A percentile compares a stretch with the other conserved stretches of the same genome.
Evolutionary conservation across 2,329 filamentous ascomycete species (phyloP).

Genomic region (Nigrograna mackinnonii): DNA sequence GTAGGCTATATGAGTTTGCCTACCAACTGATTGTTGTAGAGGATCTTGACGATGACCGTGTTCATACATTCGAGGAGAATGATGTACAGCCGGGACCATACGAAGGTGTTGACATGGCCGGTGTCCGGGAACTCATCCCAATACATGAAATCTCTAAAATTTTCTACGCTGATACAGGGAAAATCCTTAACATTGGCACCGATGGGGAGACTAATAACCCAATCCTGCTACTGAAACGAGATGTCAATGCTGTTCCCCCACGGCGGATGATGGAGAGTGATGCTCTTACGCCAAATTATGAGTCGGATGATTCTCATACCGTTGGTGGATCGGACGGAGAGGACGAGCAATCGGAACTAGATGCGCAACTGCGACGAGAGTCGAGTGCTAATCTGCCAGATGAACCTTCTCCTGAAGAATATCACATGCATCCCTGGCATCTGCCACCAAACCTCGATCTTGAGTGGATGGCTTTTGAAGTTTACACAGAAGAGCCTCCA

Average conservation of each 20-base stretch:
- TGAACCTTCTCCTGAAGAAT: conserved; percentile 11
- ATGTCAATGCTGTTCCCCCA: conserved; percentile 65
- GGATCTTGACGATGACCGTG: conserved; percentile 73
- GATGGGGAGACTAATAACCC: conserved; percentile 73
- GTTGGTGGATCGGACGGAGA: conserved; percentile 26
- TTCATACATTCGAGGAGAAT: conserved; percentile 67
- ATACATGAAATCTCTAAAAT: conserved; percentile 83
- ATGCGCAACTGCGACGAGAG: conserved; percentile 50
- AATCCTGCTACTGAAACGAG: conserved; percentile 74
- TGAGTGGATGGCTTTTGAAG: conserved; percentile 90
- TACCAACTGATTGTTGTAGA: conserved; percentile 85
- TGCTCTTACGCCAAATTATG: conserved; percentile 24
- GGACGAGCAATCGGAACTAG: conserved; percentile 48
- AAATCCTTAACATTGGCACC: conserved; percentile 80
- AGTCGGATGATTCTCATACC: conserved; percentile 44
- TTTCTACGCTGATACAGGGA: conserved; percentile 90
- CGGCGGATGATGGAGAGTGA: conserved; percentile 59
- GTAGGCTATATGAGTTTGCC: conserved; percentile 65
- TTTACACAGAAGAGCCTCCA: conserved; percentile 69
- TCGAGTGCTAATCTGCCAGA: conserved; percentile 30
- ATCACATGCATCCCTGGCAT: conserved; percentile 52
- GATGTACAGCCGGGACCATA: conserved; percentile 60
- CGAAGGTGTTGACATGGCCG: conserved; percentile 64
- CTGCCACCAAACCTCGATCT: conserved; percentile 78
- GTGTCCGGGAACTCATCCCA: conserved; percentile 68